A percentile compares a stretch with the other conserved stretches of the same genome.
These are phyloP conservation scores for Rhizopogon vinicolor DNA, from an alignment of 768 basidiomycete species.

Conservation along the genomic window DNA sequence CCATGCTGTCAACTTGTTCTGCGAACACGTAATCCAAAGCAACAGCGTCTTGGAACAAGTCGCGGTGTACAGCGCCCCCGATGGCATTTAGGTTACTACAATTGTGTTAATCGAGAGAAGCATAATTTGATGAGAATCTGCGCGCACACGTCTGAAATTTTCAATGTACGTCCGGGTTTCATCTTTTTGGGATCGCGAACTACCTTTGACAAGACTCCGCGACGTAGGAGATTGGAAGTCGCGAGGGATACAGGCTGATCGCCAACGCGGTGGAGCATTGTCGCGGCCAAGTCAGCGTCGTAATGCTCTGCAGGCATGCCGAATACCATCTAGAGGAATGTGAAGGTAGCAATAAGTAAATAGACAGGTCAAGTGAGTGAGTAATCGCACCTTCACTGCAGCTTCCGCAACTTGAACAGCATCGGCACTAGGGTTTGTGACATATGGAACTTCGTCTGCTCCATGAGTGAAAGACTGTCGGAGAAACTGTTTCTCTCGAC, in stretches of 20 bases:
- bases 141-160: constrained; percentile 67
- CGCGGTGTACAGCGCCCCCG: constrained; percentile 56
- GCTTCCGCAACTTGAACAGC: constrained; percentile 55
- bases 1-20: constrained; percentile 51
- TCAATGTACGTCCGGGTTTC: constrained; percentile 69
- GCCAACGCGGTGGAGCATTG: constrained; percentile 52
- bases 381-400: constrained; percentile 56
- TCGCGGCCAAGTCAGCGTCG: constrained; percentile 51
- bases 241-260: constrained; percentile 52
- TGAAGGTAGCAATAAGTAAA: background rate
- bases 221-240: constrained; percentile 53
- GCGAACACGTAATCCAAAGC: constrained; percentile 54
- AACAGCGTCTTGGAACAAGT: constrained; percentile 69
- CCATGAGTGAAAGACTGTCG: constrained; percentile 49
- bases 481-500: constrained; percentile 64
- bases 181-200: constrained; percentile 58
- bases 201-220: constrained; percentile 63
- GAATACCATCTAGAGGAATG: constrained; percentile 59
- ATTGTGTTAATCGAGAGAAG: background rate
- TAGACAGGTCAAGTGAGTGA: background rate
- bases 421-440: constrained; percentile 24
- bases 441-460: constrained; percentile 24
- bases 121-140: background rate
- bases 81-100: constrained; percentile 63
- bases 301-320: constrained; percentile 70